Evolutionary conservation across 164 flowering plant genomes (phyloP).

Genomic region (Hamamelis virginiana): DNA sequence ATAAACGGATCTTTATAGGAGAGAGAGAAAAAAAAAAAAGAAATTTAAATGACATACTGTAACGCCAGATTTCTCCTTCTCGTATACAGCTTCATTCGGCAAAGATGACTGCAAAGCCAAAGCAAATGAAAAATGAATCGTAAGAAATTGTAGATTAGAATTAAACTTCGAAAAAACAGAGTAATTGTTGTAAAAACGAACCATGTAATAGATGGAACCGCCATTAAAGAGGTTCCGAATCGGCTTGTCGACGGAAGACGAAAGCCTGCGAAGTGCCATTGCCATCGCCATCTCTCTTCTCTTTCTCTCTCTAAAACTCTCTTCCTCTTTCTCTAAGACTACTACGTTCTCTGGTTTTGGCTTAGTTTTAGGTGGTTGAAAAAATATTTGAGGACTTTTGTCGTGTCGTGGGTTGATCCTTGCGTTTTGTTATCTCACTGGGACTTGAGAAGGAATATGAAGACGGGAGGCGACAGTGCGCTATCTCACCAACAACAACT

Average conservation of each 20-base stretch:
- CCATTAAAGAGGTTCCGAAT: slow-evolving; percentile 58
- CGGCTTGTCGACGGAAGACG: slow-evolving; percentile 70
- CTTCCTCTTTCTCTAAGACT: slow-evolving; percentile 9
- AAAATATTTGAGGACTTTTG: slow-evolving; percentile 14
- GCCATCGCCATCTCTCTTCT: slow-evolving; percentile 85
- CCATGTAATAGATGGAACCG: slow-evolving; percentile 65
- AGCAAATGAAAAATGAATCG: neutral
- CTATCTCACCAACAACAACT: too few species aligned
- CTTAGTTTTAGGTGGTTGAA: slow-evolving; percentile 35
- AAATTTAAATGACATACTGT: slow-evolving; percentile 36
- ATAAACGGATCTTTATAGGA: neutral
- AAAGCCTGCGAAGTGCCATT: slow-evolving; percentile 84
- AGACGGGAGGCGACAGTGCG: neutral
- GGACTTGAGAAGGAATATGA: neutral
- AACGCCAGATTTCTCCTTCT: slow-evolving; percentile 67
- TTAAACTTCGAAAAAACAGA: neutral
- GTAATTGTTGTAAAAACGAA: slow-evolving; percentile 9
- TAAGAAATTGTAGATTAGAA: neutral
- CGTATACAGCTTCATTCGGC: slow-evolving; percentile 75
- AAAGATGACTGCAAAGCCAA: slow-evolving; percentile 60
- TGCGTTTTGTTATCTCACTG: neutral
- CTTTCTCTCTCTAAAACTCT: slow-evolving; percentile 10
- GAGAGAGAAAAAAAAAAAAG: neutral
- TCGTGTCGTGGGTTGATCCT: too few species aligned
- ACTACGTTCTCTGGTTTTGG: slow-evolving; percentile 5